Evolutionary conservation across 2,329 filamentous ascomycete genomes (phyloP), one percentile per base, ranked within the genome.

Genomic region (Plenodomus lindquistii): DNA sequence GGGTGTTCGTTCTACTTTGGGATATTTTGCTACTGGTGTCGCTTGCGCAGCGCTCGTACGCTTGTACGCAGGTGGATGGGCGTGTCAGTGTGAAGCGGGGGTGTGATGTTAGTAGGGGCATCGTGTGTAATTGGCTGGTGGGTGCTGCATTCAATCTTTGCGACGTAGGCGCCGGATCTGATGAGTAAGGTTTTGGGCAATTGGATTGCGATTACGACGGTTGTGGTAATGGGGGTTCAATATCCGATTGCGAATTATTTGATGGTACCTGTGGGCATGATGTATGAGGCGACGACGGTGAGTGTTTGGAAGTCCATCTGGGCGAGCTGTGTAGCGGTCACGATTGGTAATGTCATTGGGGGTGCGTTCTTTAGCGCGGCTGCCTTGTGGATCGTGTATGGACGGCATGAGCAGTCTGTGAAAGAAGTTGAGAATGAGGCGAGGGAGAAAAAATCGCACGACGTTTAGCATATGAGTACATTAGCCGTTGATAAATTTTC

Each of bases 1-100:
- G 54, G 54, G 1, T 48, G 42, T 22, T 38, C 55, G 1, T 60
- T 60, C 35, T 50, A 55, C 21, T 49, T 52, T 17, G 54, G 57
- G 7, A 44, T 55, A 15, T 13, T 57, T 22, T 46, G 40, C 20
- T 57, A 53, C 42, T 55, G 54, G 52, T 42, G 45, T 11, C 46
- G 44, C 52, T 50, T 49, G 51, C 34, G 45, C 52, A 44, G 21
- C 50, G 39, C 7, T 40, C 46, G 5, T 51, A 54, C 20, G 51
- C 51, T 15, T 34, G 20, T 13, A 46, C 44, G 10, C 47, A 54
- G 22, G 48, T 42, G 6, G 44, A 54, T 5, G 40, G 37, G 11
- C 48, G 44, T 3, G 39, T 54, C 10, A 50, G 48, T 15, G 38
- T 54, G 16, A 54, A 54, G 15, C 43, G 48, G 47, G 47, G 47